Conservation (phyloP, 495 filamentous ascomycete species). For the Penicillium verhagenii region DNA sequence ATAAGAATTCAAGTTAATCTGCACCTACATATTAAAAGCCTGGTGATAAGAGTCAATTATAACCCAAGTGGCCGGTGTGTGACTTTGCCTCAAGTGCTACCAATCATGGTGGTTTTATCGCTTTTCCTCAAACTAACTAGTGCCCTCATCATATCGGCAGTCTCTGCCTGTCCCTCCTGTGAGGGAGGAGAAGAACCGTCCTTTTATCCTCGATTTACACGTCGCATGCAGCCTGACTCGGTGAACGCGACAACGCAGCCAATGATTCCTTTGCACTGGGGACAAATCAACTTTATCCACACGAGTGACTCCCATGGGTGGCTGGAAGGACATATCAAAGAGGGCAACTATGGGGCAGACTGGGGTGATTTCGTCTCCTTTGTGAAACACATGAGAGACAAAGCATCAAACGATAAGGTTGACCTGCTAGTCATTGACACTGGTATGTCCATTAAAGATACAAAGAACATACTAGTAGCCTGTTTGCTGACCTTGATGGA, state of each 20-base stretch:
- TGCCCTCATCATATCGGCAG: slow-evolving; percentile 1
- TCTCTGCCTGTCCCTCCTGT: slow-evolving; percentile 6
- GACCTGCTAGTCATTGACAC: slow-evolving; percentile 41
- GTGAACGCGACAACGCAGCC: slow-evolving; percentile 35
- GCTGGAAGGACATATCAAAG: slow-evolving; percentile 46
- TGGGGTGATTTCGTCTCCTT: slow-evolving; percentile 45
- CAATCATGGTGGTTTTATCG: neutral
- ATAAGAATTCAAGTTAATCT: too few relatives aligned
- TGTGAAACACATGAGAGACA: slow-evolving; percentile 34
- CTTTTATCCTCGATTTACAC: slow-evolving; percentile 5
- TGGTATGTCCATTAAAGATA: slow-evolving; percentile 26
- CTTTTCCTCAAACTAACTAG: neutral
- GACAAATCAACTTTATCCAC: slow-evolving; percentile 47
- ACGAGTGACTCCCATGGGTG: slow-evolving; percentile 49
- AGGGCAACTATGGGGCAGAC: slow-evolving; percentile 43
- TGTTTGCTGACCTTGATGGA: neutral
- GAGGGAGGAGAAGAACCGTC: slow-evolving; percentile 1
- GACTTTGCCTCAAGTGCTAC: neutral
- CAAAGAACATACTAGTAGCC: too few relatives aligned
- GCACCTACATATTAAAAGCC: too few relatives aligned
- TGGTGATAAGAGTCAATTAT: too few relatives aligned
- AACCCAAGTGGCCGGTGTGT: too few relatives aligned
- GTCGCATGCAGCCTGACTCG: slow-evolving; percentile 30
- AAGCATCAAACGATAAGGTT: slow-evolving; percentile 29
- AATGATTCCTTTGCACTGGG: slow-evolving; percentile 40